Percentiles rank a stretch among this genome's conserved stretches.
Conservation (phyloP, 208 protist genomes). For the Angomonas ambiguus region DNA sequence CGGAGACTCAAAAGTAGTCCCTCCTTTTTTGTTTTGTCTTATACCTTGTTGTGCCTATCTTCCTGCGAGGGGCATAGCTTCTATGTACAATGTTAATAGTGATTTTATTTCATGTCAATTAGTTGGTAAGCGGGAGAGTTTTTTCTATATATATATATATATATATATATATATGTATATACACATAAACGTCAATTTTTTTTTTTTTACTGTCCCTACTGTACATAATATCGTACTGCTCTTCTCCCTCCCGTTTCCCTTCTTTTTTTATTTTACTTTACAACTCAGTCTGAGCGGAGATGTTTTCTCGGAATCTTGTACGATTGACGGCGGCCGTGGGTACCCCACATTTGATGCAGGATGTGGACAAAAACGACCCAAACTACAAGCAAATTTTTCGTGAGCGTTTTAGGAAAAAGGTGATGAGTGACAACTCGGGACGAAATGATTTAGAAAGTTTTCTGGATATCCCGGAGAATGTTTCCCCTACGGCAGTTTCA, state of each 20-base stretch:
- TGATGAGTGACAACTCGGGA: conserved; percentile 59
- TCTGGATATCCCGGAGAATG: conserved; percentile 65
- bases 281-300: no score
- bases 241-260: neutral
- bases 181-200: no score
- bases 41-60: conserved; percentile 4
- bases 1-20: neutral
- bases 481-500: conserved; percentile 52
- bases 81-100: neutral
- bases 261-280: neutral
- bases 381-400: conserved; percentile 73
- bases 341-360: conserved; percentile 19
- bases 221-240: neutral
- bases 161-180: no score
- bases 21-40: conserved; percentile 12
- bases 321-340: neutral
- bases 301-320: neutral
- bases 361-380: conserved; percentile 35
- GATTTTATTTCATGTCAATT: neutral
- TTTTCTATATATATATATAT: conserved; percentile 1
- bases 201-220: neutral
- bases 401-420: conserved; percentile 62
- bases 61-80: neutral
- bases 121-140: neutral
- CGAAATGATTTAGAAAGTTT: conserved; percentile 77